A percentile compares a stretch with the other conserved stretches of the same genome.
Conservation (phyloP, 2,329 filamentous ascomycete species). For the Raffaelea ambrosiae region DNA sequence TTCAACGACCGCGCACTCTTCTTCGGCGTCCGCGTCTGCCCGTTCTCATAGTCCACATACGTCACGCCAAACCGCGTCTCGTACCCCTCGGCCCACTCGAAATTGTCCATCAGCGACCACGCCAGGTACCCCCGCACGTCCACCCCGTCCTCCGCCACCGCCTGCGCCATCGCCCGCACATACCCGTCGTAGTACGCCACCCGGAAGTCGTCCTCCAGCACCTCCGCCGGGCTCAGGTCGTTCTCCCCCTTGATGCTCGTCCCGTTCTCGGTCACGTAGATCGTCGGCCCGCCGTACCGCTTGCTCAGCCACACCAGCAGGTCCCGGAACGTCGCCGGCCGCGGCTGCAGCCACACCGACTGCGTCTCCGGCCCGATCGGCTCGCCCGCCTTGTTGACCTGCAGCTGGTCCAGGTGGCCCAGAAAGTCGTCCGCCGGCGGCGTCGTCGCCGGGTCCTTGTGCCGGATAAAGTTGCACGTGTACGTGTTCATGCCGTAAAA, state of each 20-base stretch:
- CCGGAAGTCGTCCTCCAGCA: constrained; percentile 75
- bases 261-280: constrained; percentile 86
- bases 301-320: constrained; percentile 69
- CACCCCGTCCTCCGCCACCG: constrained; percentile 62
- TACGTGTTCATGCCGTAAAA: constrained; percentile 96
- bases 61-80: constrained; percentile 79
- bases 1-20: constrained; percentile 69
- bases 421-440: constrained; percentile 54
- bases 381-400: constrained; percentile 62
- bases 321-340: constrained; percentile 67
- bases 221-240: constrained; percentile 58
- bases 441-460: constrained; percentile 52
- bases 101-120: constrained; percentile 86
- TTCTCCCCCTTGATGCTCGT: constrained; percentile 80
- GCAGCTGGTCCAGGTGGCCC: constrained; percentile 66
- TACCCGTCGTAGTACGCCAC: constrained; percentile 72
- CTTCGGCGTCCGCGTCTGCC: constrained; percentile 74
- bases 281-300: constrained; percentile 66
- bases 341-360: constrained; percentile 71
- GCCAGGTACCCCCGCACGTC: constrained; percentile 74
- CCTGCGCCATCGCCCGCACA: constrained; percentile 66
- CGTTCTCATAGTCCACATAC: constrained; percentile 72
- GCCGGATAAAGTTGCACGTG: constrained; percentile 78
- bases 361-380: constrained; percentile 76
- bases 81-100: constrained; percentile 89